Base-by-base conservation (phyloP, 495 filamentous ascomycete species). In the Geopyxis carbonaria region DNA sequence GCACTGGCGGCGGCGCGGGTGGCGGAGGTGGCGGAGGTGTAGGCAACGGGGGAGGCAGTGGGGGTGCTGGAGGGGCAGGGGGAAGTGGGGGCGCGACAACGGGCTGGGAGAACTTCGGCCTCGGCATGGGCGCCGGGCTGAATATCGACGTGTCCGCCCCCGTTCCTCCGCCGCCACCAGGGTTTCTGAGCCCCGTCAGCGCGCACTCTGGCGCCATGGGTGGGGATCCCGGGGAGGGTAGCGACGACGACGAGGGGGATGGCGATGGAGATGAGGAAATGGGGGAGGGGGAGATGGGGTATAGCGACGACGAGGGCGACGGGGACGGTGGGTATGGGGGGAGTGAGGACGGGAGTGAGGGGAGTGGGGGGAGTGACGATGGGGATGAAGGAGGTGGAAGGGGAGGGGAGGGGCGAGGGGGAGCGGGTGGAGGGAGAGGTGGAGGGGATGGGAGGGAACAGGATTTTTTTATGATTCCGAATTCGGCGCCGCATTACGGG, bases 391-490 rank as follows among this genome's bases (percentile, higher is more conserved):
- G 44, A 50, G 34, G 47, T 47, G 5, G 9, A 40, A 3, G 37
- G 18, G 7, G 25, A 29, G 37, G 18, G 8, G 22, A 20, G 9
- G 37, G 38, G 33, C 2, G 25, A 41, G 29, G 29, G 22, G 6
- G 38, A 15, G 16, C 30, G 30, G 23, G 28, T 25, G 8, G 36
- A 39, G 16, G 36, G 30, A 34, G 31, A 48, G 38, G 14, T 48
- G 48, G 10, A 43, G 27, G 20, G 24, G 22, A 7, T 34, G 13
- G 16, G 20, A 34, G 14, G 36, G 36, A 14, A 14, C 47, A 52
- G 44, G 50, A 53, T 30, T 53, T 53, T 21, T 53, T 53, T 42
- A 53, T 53, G 50, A 53, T 53, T 11, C 50, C 45, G 3, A 52
- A 53, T 23, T 47, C 40, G 14, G 40, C 50, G 20, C 47, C 42